These are phyloP conservation scores for Plasmodium vinckei DNA, from an alignment of 169 alveolate species.

Conservation along the genomic window DNA sequence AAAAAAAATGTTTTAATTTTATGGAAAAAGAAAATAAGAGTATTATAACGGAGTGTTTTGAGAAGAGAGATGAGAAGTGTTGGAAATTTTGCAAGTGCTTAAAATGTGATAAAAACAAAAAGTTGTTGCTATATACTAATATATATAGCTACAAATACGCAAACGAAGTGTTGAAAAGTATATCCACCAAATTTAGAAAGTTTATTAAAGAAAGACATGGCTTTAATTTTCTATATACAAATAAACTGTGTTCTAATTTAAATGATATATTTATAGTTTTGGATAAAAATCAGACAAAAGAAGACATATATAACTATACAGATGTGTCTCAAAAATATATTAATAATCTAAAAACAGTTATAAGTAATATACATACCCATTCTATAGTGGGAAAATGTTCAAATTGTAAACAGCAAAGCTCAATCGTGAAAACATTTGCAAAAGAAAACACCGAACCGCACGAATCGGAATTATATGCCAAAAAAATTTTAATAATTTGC, in stretches of 20 bases:
- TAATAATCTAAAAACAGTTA: constrained; percentile 24
- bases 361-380: constrained; percentile 39
- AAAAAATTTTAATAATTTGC: constrained; percentile 34
- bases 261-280: constrained; percentile 29
- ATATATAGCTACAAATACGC: constrained; percentile 54
- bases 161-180: constrained; percentile 27
- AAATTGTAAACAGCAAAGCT: not conserved
- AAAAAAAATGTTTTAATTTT: constrained; percentile 32
- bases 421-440: not conserved
- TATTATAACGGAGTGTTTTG: constrained; percentile 1
- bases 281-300: constrained; percentile 20
- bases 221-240: constrained; percentile 14
- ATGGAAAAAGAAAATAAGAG: constrained; percentile 15
- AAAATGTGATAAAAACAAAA: not conserved
- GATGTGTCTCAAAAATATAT: constrained; percentile 23
- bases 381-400: not conserved
- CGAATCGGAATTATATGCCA: not conserved
- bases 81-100: not conserved
- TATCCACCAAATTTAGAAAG: constrained; percentile 24
- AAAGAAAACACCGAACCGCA: not conserved
- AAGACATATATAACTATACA: constrained; percentile 4
- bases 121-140: constrained; percentile 1
- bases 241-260: constrained; percentile 34
- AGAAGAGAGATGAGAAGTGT: too few species aligned
- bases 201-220: constrained; percentile 69